These are phyloP conservation scores for Clathrospora elynae DNA, from an alignment of 2,329 filamentous ascomycete species.

Conservation along the genomic window DNA sequence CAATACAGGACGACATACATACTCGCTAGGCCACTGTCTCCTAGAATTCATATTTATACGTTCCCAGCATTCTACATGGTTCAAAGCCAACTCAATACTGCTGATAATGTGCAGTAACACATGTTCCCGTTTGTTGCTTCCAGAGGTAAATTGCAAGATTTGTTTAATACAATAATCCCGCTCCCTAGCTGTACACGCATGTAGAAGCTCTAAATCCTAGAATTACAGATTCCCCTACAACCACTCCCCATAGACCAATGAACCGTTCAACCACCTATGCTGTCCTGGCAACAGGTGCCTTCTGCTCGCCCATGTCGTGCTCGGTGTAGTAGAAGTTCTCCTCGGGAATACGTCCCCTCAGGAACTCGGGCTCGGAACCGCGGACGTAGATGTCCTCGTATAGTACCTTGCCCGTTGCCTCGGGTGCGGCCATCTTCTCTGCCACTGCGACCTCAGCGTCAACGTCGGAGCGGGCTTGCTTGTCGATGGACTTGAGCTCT, in stretches of 20 bases:
- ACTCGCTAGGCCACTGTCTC: no score
- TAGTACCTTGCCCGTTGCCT: slow-evolving; percentile 78
- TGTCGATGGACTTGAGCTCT: slow-evolving; percentile 94
- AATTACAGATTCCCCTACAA: slow-evolving; percentile 27
- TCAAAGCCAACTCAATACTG: slow-evolving; percentile 40
- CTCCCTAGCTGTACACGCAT: slow-evolving; percentile 20
- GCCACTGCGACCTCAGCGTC: slow-evolving; percentile 88
- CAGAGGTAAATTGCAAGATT: no score
- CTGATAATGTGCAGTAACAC: no score
- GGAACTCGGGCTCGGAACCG: slow-evolving; percentile 84
- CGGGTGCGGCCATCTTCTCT: slow-evolving; percentile 83
- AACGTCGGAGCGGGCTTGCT: slow-evolving; percentile 83
- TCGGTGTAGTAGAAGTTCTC: slow-evolving; percentile 82
- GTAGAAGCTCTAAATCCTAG: slow-evolving; percentile 30
- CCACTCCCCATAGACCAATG: neutral
- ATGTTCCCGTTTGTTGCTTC: no score
- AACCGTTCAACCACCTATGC: slow-evolving; percentile 16
- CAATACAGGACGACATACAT: no score
- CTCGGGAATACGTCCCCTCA: slow-evolving; percentile 84
- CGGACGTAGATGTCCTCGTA: slow-evolving; percentile 96
- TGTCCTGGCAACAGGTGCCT: slow-evolving; percentile 45
- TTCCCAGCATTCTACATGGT: neutral
- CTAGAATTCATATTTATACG: no score
- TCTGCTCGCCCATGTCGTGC: slow-evolving; percentile 49
- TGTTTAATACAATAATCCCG: slow-evolving; percentile 11